Percentiles rank a stretch among this genome's conserved stretches.
phyloP scores from a whole-genome alignment of 108 stramenopile species.

The Chaetoceros muelleri region DNA sequence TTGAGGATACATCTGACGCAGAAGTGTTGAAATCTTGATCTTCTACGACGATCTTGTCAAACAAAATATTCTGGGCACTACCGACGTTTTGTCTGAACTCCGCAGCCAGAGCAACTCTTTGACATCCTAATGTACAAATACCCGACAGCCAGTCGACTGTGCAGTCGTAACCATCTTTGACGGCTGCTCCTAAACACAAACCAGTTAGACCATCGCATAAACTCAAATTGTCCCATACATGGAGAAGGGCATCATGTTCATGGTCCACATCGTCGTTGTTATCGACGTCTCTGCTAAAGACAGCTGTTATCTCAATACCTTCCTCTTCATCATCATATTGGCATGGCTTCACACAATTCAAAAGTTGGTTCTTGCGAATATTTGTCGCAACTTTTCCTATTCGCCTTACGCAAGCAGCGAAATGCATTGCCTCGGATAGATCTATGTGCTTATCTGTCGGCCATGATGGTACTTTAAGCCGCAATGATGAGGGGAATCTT shows the following conservation, averaged over 20 bases:
- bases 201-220: conserved; percentile 78
- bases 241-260: conserved; percentile 13
- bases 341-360: too few relatives aligned
- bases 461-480: conserved; percentile 56
- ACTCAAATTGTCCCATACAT: conserved; percentile 53
- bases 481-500: conserved; percentile 5
- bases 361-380: too few relatives aligned
- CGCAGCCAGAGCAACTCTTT: conserved; percentile 41
- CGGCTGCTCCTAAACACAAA: conserved; percentile 47
- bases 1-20: background rate
- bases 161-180: conserved; percentile 66
- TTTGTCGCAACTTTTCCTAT: conserved; percentile 73
- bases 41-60: background rate
- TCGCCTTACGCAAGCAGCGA: conserved; percentile 70
- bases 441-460: conserved; percentile 68
- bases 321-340: conserved; percentile 20
- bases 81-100: conserved; percentile 25
- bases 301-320: conserved; percentile 28
- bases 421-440: conserved; percentile 67
- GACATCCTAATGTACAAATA: conserved; percentile 49
- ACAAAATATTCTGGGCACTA: background rate
- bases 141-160: conserved; percentile 66
- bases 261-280: conserved; percentile 1
- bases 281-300: conserved; percentile 5
- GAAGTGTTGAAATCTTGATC: background rate